Base-by-base conservation (phyloP, 257 asterid species). In the Pogostemon cablin region DNA sequence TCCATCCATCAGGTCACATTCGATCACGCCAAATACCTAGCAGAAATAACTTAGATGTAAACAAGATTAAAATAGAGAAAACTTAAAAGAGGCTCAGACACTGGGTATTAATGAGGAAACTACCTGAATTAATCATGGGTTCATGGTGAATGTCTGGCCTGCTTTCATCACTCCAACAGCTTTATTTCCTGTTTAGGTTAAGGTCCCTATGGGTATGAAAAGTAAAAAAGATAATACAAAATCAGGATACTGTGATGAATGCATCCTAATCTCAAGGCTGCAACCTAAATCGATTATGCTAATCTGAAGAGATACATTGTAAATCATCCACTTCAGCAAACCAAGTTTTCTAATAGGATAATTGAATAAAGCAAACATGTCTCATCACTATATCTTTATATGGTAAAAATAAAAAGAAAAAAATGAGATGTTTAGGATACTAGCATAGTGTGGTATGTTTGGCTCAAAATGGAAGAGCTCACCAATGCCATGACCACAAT, bases 401-500 rank as follows among this genome's bases (percentile, higher is more conserved):
- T 4, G 15, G 5, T 64, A 5, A 52, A 52, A n/a, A 42, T 62
- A 15, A 5, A 5, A 3, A 3, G 10, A 3, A 25, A 32, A 37
- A 41, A 65, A 2, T 5, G 49, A 52, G 43, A 52, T 3, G 39
- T 3, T 42, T 4, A 89, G 99, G 98, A 91, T 95, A 95, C 99
- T 84, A 32, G 99, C 87, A 83, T 95, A 95, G 85, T 91, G 99
- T 6, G 96, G 99, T 81, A 95, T 91, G 68, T 91, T 88, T 63
- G 98, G 99, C n/a, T 96, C 98, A 68, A 96, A 95, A 72, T 95
- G 98, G 81, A 91, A 91, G 75, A 95, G 96, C 82, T 89, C 96
- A 4, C 99, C 99, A 74, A 93, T 89, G 60, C 98, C 99, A 84
- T 93, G 99, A 74, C 99, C 99, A 69, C 98, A 91, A 77, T 81